phyloP scores from a whole-genome alignment of 2,329 filamentous ascomycete genomes.

The Trichoderma sp. region DNA sequence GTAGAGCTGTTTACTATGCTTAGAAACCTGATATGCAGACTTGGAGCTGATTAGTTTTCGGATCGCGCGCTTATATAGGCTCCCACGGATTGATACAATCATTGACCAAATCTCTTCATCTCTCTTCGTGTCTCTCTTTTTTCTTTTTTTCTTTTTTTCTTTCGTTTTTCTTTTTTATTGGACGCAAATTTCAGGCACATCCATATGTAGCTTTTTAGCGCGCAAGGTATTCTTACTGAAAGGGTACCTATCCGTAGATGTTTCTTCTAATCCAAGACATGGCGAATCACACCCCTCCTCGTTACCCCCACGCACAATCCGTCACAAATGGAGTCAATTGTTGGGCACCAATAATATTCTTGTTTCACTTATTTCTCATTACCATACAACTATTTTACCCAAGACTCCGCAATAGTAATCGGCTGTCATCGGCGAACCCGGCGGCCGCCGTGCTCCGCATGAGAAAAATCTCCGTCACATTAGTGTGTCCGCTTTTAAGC shows the following conservation, averaged over 20 bases:
- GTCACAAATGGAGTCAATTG: not conserved
- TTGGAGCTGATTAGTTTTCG: not conserved
- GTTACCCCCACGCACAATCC: not conserved
- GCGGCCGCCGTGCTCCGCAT: conserved; percentile 12
- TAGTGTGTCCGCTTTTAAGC: not conserved
- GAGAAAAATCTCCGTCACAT: not conserved
- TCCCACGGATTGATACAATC: no score
- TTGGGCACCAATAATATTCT: not conserved
- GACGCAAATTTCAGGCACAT: not conserved
- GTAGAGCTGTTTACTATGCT: not conserved
- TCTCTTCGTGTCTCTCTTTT: not conserved
- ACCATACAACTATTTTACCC: not conserved
- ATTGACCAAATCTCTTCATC: no score
- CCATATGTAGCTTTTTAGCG: not conserved
- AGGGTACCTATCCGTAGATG: not conserved
- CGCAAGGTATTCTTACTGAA: not conserved
- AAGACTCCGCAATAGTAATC: not conserved
- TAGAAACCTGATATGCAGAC: not conserved
- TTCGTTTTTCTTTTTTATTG: not conserved
- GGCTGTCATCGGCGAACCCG: conserved; percentile 10
- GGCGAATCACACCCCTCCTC: not conserved
- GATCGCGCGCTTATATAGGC: not conserved
- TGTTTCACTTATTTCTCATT: not conserved
- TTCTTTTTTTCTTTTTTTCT: not conserved
- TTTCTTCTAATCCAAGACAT: not conserved